A percentile compares a stretch with the other conserved stretches of the same genome.
These are phyloP conservation scores for Arachis stenosperma DNA, from an alignment of 306 rosid species.

Conservation along the genomic window DNA sequence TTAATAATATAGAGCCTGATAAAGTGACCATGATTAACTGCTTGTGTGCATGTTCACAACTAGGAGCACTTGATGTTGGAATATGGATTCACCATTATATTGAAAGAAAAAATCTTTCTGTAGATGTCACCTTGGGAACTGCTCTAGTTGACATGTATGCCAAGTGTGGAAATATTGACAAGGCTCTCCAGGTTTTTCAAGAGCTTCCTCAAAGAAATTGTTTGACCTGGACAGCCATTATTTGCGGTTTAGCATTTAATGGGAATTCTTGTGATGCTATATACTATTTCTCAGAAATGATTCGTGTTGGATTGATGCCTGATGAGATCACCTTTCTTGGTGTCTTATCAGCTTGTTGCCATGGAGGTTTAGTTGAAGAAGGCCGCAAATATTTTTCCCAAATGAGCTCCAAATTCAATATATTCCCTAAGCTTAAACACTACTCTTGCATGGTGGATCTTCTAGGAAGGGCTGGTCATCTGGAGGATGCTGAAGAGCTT, in stretches of 20 bases:
- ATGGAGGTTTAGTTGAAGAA: slow-evolving; percentile 79
- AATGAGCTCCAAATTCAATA: slow-evolving; percentile 54
- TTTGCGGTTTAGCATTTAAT: slow-evolving; percentile 74
- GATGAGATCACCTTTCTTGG: slow-evolving; percentile 88
- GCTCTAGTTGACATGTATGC: slow-evolving; percentile 86
- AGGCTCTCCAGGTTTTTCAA: slow-evolving; percentile 68
- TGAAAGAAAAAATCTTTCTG: slow-evolving; percentile 48
- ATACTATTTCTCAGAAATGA: slow-evolving; percentile 69
- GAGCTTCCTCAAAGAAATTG: slow-evolving; percentile 72
- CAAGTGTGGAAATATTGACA: slow-evolving; percentile 76
- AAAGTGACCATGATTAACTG: slow-evolving; percentile 68
- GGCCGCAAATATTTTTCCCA: slow-evolving; percentile 68
- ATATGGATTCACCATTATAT: slow-evolving; percentile 80
- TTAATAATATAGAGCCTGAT: slow-evolving; percentile 60
- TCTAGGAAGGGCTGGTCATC: slow-evolving; percentile 77
- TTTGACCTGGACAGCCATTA: slow-evolving; percentile 86
- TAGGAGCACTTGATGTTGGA: slow-evolving; percentile 83
- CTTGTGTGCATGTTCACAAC: slow-evolving; percentile 83
- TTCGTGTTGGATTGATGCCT: slow-evolving; percentile 61
- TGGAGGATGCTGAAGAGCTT: slow-evolving; percentile 78
- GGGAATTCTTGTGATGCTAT: slow-evolving; percentile 68
- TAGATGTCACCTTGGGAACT: slow-evolving; percentile 75
- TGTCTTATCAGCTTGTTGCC: slow-evolving; percentile 85
- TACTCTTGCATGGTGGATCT: slow-evolving; percentile 91
- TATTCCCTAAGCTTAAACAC: slow-evolving; percentile 66